Percentiles rank a stretch among this genome's conserved stretches.
phyloP scores from a whole-genome alignment of 2,329 filamentous ascomycete species.

The Arthrobotrys pseudoclavata region DNA sequence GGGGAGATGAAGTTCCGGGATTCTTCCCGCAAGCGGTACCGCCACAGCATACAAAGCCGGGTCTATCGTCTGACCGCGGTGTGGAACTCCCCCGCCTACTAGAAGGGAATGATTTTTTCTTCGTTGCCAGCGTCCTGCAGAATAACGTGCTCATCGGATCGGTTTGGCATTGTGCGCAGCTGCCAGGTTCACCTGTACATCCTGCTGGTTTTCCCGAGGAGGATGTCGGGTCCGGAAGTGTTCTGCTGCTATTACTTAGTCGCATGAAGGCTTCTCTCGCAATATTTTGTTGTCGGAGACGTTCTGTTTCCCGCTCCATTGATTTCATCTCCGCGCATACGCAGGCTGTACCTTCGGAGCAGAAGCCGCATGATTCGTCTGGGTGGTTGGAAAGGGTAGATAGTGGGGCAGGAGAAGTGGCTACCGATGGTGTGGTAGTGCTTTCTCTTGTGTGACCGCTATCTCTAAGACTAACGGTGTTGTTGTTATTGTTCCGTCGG shows the following conservation, averaged over 20 bases:
- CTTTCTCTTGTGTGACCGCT: background rate
- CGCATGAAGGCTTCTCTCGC: constrained; percentile 51
- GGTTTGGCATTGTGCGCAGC: constrained; percentile 81
- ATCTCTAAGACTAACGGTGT: background rate
- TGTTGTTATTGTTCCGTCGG: constrained; percentile 37
- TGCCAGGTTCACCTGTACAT: constrained; percentile 79
- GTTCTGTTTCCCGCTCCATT: constrained; percentile 61
- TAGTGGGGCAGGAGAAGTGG: constrained; percentile 72
- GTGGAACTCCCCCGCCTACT: constrained; percentile 4
- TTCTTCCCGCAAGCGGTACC: constrained; percentile 61
- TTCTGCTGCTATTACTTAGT: constrained; percentile 67
- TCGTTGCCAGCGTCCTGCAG: constrained; percentile 81
- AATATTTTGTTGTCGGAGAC: constrained; percentile 47
- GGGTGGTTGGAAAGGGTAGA: constrained; percentile 64
- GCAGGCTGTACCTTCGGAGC: constrained; percentile 83
- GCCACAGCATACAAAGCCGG: constrained; percentile 61
- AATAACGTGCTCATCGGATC: constrained; percentile 86
- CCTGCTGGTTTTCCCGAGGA: constrained; percentile 67
- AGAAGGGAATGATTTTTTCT: constrained; percentile 22
- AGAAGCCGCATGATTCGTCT: constrained; percentile 83
- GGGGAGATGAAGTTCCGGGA: constrained; percentile 16
- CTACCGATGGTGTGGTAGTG: constrained; percentile 62
- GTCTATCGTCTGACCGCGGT: constrained; percentile 18
- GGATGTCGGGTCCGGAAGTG: constrained; percentile 63
- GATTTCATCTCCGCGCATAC: constrained; percentile 78